Conservation (phyloP, 148 eudicot species). For the Hydrangea macrophylla region DNA sequence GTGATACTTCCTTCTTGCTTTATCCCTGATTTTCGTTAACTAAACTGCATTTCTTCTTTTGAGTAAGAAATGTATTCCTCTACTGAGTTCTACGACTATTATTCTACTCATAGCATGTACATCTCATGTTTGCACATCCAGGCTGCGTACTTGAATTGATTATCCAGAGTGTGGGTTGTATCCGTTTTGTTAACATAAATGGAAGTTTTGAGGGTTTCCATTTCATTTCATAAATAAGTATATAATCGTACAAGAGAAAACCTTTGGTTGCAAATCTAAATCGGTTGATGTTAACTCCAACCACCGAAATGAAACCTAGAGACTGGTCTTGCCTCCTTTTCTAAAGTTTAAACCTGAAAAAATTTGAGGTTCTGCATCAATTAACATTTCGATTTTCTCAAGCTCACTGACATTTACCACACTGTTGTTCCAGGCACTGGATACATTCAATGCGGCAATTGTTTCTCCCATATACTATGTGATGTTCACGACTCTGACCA, state of each 20-base stretch:
- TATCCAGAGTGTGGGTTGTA: neutral
- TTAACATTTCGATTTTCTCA: neutral
- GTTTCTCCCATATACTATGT: constrained; percentile 94
- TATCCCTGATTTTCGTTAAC: neutral
- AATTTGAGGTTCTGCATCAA: neutral
- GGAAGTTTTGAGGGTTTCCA: neutral
- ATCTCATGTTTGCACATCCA: neutral
- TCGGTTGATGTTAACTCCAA: too few relatives aligned
- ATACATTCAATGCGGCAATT: constrained; percentile 74
- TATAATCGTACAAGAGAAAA: neutral
- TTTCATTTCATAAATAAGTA: neutral
- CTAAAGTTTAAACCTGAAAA: too few relatives aligned
- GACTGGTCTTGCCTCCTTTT: too few relatives aligned
- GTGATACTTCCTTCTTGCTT: neutral
- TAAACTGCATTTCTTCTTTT: neutral
- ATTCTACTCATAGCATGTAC: neutral
- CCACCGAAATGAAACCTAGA: too few relatives aligned
- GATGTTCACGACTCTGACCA: constrained; percentile 91
- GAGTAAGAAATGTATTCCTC: neutral
- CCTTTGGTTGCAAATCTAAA: neutral
- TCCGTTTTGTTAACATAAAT: neutral
- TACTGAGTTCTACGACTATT: neutral
- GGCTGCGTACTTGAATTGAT: neutral
- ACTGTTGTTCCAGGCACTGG: constrained; percentile 55
- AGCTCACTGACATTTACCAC: neutral